Base-by-base conservation (phyloP, 768 basidiomycete species). In the Boletus bicolor region DNA sequence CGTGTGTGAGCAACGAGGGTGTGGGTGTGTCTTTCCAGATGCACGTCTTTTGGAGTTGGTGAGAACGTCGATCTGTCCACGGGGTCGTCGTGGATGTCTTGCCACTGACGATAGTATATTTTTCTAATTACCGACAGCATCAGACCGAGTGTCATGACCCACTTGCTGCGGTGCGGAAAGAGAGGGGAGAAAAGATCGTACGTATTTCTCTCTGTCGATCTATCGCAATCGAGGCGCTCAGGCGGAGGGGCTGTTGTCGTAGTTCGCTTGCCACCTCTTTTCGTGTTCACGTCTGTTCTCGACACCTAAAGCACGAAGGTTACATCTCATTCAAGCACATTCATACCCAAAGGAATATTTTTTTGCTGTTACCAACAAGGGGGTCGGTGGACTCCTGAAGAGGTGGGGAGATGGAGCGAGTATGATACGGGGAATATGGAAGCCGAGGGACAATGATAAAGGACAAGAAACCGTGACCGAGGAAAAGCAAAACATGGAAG, bases 331-430 rank as follows among this genome's bases (percentile, higher is more conserved):
- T 44, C 79, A 86, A 62, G 82, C 77, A 14, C 93, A 96, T 63
- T 82, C 79, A 49, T 96, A 87, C 66, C 92, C 93, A 5, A 91
- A 91, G 66, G 83, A 93, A 65, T 96, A 87, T 70, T 95, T 92
- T 72, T 96, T 95, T 68, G 83, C 89, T 19, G 87, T 96, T 19
- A 93, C 91, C 15, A 94, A 94, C 72, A 93, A 90, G 67, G 93
- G 93, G 21, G 83, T 93, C 12, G 91, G 91, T 12, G 89, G 87
- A 4, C 73, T 93, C 17, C 69, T 93, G 53, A 82, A 83, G 68
- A 82, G 76, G 64, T 93, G 90, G 89, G 91, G 91, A 10, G 88
- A 89, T 55, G 91, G 91, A 7, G 91, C 82, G 5, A 91, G 88
- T 61, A 77, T 93, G 74, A 76, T 93, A 51, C 79, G 91, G 38